phyloP scores from a whole-genome alignment of 257 asterid species.

The Cinchona pubescens region DNA sequence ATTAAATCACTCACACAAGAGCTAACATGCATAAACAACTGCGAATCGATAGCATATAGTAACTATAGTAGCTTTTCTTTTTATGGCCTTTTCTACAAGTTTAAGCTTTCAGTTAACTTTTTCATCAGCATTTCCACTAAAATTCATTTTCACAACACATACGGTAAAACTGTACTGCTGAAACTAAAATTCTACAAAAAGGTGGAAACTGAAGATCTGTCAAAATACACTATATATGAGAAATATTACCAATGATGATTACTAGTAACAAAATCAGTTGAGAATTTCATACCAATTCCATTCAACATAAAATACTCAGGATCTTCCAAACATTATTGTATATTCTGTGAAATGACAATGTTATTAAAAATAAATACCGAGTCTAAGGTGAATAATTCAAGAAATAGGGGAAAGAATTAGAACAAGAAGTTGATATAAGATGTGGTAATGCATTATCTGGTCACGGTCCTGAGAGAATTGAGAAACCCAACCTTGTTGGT shows the following conservation, averaged over 20 bases:
- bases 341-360: not conserved
- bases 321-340: not conserved
- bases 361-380: not conserved
- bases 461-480: not conserved
- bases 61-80: not conserved
- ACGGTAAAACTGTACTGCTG: too few relatives aligned
- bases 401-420: not conserved
- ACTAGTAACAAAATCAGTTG: not conserved
- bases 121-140: not conserved
- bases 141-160: too few relatives aligned
- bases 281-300: not conserved
- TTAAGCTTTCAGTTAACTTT: not conserved
- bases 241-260: too few relatives aligned
- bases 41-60: not conserved
- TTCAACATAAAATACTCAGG: not conserved
- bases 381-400: not conserved
- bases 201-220: too few relatives aligned
- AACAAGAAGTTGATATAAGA: not conserved
- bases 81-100: too few relatives aligned
- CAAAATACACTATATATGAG: not conserved
- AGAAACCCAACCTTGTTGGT: slow-evolving; percentile 51
- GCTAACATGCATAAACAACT: not conserved
- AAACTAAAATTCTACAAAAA: too few relatives aligned
- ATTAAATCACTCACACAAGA: not conserved
- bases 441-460: slow-evolving; percentile 9